phyloP scores from a whole-genome alignment of 441 rosid genomes.

The Croton laevigatus region DNA sequence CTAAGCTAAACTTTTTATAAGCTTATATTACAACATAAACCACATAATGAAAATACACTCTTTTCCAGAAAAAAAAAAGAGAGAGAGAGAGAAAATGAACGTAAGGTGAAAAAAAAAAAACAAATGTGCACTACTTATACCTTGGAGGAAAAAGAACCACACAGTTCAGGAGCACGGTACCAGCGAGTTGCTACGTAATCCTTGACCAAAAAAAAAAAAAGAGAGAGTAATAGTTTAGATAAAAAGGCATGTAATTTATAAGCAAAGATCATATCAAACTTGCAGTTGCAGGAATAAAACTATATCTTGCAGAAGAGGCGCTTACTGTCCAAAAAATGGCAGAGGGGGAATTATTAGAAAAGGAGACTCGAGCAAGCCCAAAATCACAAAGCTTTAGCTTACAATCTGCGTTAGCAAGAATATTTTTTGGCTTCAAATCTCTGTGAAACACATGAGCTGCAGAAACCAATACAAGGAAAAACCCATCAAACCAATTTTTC shows the following conservation, averaged over 20 bases:
- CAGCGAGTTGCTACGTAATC: constrained; percentile 99
- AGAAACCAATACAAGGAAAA: constrained; percentile 12
- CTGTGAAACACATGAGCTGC: constrained; percentile 96
- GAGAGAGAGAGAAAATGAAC: not conserved
- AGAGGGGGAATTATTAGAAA: constrained; percentile 89
- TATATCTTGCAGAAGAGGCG: constrained; percentile 23
- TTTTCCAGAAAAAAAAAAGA: not conserved
- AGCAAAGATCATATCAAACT: not conserved
- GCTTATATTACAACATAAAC: not conserved
- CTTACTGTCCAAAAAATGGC: constrained; percentile 99
- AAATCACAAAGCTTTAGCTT: constrained; percentile 96
- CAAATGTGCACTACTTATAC: constrained; percentile 32
- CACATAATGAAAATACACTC: not conserved
- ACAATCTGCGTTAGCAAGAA: constrained; percentile 97
- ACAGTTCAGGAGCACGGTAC: constrained; percentile 99
- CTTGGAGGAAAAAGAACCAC: constrained; percentile 95
- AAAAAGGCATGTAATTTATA: not conserved
- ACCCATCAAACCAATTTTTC: constrained; percentile 7
- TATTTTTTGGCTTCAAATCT: constrained; percentile 92
- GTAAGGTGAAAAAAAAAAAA: not conserved
- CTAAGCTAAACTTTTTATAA: constrained; percentile 2
- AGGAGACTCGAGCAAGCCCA: constrained; percentile 97
- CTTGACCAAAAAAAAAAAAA: constrained; percentile 41
- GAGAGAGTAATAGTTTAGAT: constrained; percentile 2
- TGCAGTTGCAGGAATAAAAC: too few species aligned